Evolutionary conservation across 1,284 basidiomycete species (phyloP), one percentile per base, ranked within the genome.

Genomic region (Cutaneotrichosporon sp.): DNA sequence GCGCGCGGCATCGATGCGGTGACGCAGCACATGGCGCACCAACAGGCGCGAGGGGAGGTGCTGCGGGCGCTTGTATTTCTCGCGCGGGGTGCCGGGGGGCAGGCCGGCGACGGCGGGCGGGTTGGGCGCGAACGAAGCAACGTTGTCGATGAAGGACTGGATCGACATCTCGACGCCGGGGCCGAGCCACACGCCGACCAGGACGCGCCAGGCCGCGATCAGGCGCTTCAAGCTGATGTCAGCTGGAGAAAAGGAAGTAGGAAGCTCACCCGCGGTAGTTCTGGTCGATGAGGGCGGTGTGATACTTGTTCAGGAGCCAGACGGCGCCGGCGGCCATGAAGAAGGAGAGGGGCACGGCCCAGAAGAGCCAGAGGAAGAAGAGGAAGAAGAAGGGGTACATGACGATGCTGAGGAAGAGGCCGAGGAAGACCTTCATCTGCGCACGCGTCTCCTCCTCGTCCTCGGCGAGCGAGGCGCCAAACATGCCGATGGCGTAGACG

Each of bases 121-220:
- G 67, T 74, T 72, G 20, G 75, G 72, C 2, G 70, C 76, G 60
- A 72, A 77, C 18, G 56, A 47, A 10, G 69, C 63, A 1, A 71
- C 69, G 16, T 67, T 61, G 22, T 71, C 72, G 14, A 79, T 52
- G 76, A 91, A 93, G 60, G 86, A 86, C n/a, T 87, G 84, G 43
- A 95, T 82, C 4, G 89, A 85, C 58, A 94, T 82, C 67, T 95
- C 92, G 84, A 87, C 90, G 45, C 81, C 82, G 72, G 87, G 87
- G 10, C 93, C 92, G 2, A 85, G 84, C 93, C 93, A 97, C 13
- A 95, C 87, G 14, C 92, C 94, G 66, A 95, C 85, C 13, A 97
- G 83, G 18, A 95, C 86, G 56, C 91, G 87, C 92, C 93, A 97
- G 14, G 92, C 87, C 6, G 92, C 90, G 31, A 89, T 83, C 45